A percentile compares a stretch with the other conserved stretches of the same genome.
phyloP scores from a whole-genome alignment of 2,329 filamentous ascomycete species.

The Sarocladium kiliense region DNA sequence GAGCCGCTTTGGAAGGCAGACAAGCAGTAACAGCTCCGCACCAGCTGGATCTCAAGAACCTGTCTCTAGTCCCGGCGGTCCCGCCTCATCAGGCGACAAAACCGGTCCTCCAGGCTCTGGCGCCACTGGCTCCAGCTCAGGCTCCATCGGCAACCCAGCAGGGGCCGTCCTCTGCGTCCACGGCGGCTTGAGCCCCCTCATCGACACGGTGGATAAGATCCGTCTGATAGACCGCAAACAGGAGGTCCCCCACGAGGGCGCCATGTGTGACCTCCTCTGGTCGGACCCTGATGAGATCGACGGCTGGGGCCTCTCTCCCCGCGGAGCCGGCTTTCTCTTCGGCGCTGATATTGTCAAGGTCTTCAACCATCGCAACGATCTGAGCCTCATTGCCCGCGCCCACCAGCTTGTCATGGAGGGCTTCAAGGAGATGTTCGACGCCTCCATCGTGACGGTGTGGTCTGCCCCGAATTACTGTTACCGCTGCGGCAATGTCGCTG shows the following conservation, averaged over 20 bases:
- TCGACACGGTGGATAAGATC: conserved; percentile 94
- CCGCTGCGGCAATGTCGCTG: conserved; percentile 90
- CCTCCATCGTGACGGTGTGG: conserved; percentile 97
- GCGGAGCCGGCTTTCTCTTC: conserved; percentile 92
- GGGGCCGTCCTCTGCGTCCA: conserved; percentile 94
- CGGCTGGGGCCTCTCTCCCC: conserved; percentile 92
- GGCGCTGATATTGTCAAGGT: conserved; percentile 97
- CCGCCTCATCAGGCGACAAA: conserved; percentile 18
- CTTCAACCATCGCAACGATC: conserved; percentile 98
- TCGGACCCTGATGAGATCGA: conserved; percentile 96
- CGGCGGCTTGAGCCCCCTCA: conserved; percentile 92
- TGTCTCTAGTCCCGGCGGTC: conserved; percentile 17
- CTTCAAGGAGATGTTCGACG: conserved; percentile 99
- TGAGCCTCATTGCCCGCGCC: conserved; percentile 91
- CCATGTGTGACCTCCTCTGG: conserved; percentile 98
- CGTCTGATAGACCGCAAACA: conserved; percentile 92
- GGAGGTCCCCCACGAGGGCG: conserved; percentile 95
- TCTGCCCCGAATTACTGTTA: conserved; percentile 97
- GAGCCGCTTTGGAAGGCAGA: conserved; percentile 59
- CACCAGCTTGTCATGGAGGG: conserved; percentile 99
- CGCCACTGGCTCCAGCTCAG: conserved; percentile 64
- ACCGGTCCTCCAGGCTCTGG: conserved; percentile 75
- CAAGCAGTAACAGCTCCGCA: conserved; percentile 17
- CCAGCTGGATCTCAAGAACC: conserved; percentile 14
- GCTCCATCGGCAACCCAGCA: conserved; percentile 60